Base-by-base conservation (phyloP, 2,329 filamentous ascomycete genomes). In the Didymella lethalis region DNA sequence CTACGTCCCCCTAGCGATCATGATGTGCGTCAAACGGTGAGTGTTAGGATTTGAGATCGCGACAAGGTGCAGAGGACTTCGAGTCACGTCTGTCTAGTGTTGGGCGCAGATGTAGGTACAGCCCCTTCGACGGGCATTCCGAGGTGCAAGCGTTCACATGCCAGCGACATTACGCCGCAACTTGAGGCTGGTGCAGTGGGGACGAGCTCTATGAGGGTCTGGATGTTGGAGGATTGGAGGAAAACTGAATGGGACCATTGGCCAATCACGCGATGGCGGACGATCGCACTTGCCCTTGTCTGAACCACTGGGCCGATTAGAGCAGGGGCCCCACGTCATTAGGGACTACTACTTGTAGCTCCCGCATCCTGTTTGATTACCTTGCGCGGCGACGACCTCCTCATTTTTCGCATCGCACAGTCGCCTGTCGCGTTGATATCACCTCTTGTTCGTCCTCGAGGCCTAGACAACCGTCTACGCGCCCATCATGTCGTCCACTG, bases 401-500 rank as follows among this genome's bases (percentile, higher is more conserved):
- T 48, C 46, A 51, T 54, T 56, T 46, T 57, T 51, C 49, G 47
- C 36, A 43, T 38, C 47, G 46, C 51, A 59, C 56, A 59, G 40
- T 45, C 48, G 14, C 26, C n/a, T 48, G 45, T 44, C 49, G 62
- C 53, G 45, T 43, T 45, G 34, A 48, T 10, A 48, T 26, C n/a
- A 52, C 45, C 43, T 50, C 23, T 50, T 23, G 25, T 45, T 43
- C 46, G 36, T 53, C 45, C 31, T 59, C 34, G 34, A 59, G 61
- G 61, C 47, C 50, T 57, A 51, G 31, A 50, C 52, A 32, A 54
- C 54, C 47, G 48, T 62, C 49, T 46, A 41, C 32, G 51, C 54
- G 60, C 57, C 65, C 59, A 66, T 25, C 55, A 70, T 70, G 68
- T 70, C 68, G 59, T 57, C 63, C 38, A 62, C 65, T 3, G 67